Evolutionary conservation across 164 flowering plant genomes (phyloP), one percentile per base, ranked within the genome.

Genomic region (Taxillus chinensis): DNA sequence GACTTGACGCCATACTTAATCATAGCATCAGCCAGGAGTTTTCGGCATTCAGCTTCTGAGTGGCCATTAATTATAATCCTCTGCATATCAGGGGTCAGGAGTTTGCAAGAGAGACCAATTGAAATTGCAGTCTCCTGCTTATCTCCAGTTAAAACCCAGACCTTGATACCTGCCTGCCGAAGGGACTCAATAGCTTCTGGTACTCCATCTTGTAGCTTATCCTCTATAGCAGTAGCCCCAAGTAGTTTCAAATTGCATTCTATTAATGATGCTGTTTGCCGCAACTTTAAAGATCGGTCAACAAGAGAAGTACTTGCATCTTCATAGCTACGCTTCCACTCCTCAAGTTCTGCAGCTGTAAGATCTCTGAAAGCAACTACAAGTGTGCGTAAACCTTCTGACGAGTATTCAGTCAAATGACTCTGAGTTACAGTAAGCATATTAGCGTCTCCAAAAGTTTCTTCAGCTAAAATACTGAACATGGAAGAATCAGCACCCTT

Each of bases 61-160:
- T 59, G 78, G 9, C 97, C 93, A 78, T 91, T 91, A 41, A 91
- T 83, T 60, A 89, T 72, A 60, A 91, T 80, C 65, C 76, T 88
- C 54, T 84, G 88, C 97, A 91, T 91, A 66, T 79, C 81, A 46
- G 73, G 17, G 9, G 93, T 83, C 76, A 91, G 68, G 48, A 91
- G 90, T 63, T 76, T 83, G 87, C 93, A 88, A 52, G 97, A 88
- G 58, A 86, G 87, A 64, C 86, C 97, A 70, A 91, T 91, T 48
- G 97, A 91, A 71, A 91, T 85, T 59, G 97, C 97, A 42, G 97
- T 91, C 68, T 91, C 97, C 69, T 91, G 97, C 77, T 91, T 91
- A 75, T 91, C 97, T 13, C 97, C 97, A 57, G 97, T 91, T 65
- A 91, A 82, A 71, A 91, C 96, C 96, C 96, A 91, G 65, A 91